A percentile compares a stretch with the other conserved stretches of the same genome.
Evolutionary conservation across 805 yeast genomes (phyloP).

Genomic region (Candida taoyuanica): DNA sequence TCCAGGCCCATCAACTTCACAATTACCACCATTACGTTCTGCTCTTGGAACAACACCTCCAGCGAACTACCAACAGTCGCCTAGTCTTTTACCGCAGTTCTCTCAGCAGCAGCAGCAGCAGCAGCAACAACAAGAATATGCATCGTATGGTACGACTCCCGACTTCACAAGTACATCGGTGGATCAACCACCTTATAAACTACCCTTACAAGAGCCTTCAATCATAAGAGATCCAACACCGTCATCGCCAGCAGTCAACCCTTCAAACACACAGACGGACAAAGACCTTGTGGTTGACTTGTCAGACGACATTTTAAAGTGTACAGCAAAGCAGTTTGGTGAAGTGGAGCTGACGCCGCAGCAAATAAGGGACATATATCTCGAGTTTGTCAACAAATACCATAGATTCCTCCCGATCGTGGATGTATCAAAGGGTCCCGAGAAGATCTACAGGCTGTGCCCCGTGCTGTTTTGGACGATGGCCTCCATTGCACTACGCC

Average conservation of each 20-base stretch:
- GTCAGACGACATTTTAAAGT: slow-evolving; percentile 37
- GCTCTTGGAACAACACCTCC: slow-evolving; percentile 7
- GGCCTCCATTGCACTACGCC: slow-evolving; percentile 75
- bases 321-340: slow-evolving; percentile 70
- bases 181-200: background rate
- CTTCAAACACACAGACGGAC: slow-evolving; percentile 8
- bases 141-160: too few species aligned
- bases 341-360: slow-evolving; percentile 56
- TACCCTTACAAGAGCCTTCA: slow-evolving; percentile 18
- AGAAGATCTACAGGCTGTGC: slow-evolving; percentile 67
- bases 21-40: slow-evolving; percentile 13
- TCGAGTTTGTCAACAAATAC: slow-evolving; percentile 70
- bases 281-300: slow-evolving; percentile 19
- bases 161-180: too few species aligned
- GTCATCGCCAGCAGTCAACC: slow-evolving; percentile 8
- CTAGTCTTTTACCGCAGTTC: slow-evolving; percentile 9
- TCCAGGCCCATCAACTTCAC: background rate
- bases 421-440: slow-evolving; percentile 78
- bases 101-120: background rate
- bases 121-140: background rate
- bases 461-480: slow-evolving; percentile 94
- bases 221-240: slow-evolving; percentile 23
- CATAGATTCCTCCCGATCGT: slow-evolving; percentile 88
- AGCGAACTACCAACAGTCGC: slow-evolving; percentile 6
- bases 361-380: slow-evolving; percentile 56